These are phyloP conservation scores for Rhododendron henanense DNA, from an alignment of 148 eudicot species.

Conservation along the genomic window DNA sequence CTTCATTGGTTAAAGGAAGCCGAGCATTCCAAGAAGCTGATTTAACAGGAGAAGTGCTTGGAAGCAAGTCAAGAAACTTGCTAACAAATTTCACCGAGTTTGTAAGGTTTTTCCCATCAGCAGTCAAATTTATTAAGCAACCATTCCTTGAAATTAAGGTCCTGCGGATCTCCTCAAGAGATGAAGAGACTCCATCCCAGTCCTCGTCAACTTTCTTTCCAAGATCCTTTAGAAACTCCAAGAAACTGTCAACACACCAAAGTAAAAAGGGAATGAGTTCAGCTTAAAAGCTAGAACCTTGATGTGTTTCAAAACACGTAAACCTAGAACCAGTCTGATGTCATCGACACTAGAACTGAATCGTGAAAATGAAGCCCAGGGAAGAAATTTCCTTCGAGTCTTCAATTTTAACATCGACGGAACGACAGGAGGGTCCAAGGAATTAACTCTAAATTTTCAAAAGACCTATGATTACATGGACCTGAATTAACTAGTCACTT, in stretches of 20 bases:
- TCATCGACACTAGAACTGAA: neutral
- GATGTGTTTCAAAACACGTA: neutral
- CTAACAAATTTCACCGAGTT: slow-evolving; percentile 62
- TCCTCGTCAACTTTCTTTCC: slow-evolving; percentile 77
- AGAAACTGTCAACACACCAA: slow-evolving; percentile 52
- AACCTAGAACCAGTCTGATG: neutral
- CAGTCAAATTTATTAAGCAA: slow-evolving; percentile 85
- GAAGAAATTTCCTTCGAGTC: neutral
- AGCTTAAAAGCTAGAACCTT: neutral
- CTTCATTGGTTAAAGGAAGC: slow-evolving; percentile 74
- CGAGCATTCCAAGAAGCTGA: slow-evolving; percentile 63
- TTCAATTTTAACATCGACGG: neutral
- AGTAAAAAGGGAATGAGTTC: neutral
- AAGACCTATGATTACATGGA: neutral
- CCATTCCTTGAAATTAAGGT: slow-evolving; percentile 64
- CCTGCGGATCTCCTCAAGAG: slow-evolving; percentile 90
- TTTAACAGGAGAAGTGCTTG: slow-evolving; percentile 39
- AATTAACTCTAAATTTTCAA: neutral
- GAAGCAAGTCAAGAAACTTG: slow-evolving; percentile 83
- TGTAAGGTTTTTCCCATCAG: slow-evolving; percentile 73
- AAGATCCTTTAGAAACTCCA: slow-evolving; percentile 66
- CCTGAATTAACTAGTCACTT: neutral
- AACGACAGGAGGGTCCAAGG: neutral
- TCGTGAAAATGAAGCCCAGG: neutral
- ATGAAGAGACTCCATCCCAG: slow-evolving; percentile 72